Evolutionary conservation across 257 asterid species (phyloP), one percentile per base, ranked within the genome.

Genomic region (Cynanchum wilfordii): DNA sequence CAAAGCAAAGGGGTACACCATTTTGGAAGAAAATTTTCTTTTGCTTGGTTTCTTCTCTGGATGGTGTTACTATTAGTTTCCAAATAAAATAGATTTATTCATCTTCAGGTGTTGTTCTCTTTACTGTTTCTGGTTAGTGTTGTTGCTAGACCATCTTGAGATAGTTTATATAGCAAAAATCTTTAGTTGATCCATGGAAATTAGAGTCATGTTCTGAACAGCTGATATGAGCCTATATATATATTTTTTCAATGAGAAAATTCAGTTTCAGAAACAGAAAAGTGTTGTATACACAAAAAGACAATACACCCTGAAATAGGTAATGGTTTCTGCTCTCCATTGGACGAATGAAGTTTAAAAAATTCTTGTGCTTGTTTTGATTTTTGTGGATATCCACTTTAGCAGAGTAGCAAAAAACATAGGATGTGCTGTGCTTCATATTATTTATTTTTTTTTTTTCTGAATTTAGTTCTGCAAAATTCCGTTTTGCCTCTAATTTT

Each of bases 361-460:
- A 17, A 5, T 27, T 29, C 24, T 60, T 4, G 27, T 27, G 11
- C 71, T 63, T 30, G 27, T 27, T 50, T 27, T 33, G 17, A 27
- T 22, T 22, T 38, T 25, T 44, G 19, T 54, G 24, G 33, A 22
- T 16, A 59, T 58, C n/a, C 29, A 16, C 49, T 22, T 55, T 58
- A 29, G 63, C 57, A 45, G 52, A 27, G 56, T 71, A 2, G 29
- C 12, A 29, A 20, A 16, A 17, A 36, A 19, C 38, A 36, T 3
- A 36, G 57, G 40, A 71, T 45, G 33, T 76, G 55, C 38, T 56
- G n/a, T n/a, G n/a, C n/a, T n/a, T n/a, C n/a, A n/a, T n/a, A n/a
- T n/a, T n/a, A n/a, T n/a, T 36, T 40, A 29, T 72, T 36, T 64
- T 64, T 27, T 64, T 38, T 70, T 42, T 70, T 24, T 2, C 38